Percentiles rank a stretch among this genome's conserved stretches.
Evolutionary conservation across 805 yeast species (phyloP).

Genomic region (Metschnikowia lochheadii): DNA sequence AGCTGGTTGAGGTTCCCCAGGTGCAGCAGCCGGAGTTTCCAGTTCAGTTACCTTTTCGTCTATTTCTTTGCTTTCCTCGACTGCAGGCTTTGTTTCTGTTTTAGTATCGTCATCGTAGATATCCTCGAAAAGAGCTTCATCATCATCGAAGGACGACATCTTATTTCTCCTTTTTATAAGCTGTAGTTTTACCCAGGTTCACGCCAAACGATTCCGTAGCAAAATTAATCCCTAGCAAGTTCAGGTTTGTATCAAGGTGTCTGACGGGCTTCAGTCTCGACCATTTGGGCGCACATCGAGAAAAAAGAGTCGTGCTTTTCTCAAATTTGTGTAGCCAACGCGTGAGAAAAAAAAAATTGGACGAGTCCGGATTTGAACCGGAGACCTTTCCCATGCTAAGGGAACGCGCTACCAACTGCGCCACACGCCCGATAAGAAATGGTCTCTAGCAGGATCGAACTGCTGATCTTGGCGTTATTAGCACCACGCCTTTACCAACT

Average conservation of each 20-base stretch:
- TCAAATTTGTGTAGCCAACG: neutral
- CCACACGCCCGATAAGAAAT: constrained; percentile 61
- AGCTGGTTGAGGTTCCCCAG: neutral
- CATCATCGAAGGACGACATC: constrained; percentile 62
- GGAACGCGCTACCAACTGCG: constrained; percentile 83
- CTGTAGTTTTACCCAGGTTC: neutral
- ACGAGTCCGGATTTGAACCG: constrained; percentile 77
- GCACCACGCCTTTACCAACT: constrained; percentile 54
- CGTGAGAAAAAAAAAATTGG: constrained; percentile 39
- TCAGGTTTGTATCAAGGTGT: neutral
- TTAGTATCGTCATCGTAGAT: constrained; percentile 49
- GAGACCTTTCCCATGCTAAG: constrained; percentile 79
- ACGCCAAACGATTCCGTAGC: neutral
- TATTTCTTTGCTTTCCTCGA: neutral
- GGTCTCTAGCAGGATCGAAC: constrained; percentile 89
- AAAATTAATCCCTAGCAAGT: neutral
- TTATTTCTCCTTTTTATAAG: neutral
- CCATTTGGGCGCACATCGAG: neutral
- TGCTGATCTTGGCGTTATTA: constrained; percentile 67
- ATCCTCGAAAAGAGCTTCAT: constrained; percentile 91
- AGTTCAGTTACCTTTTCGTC: neutral
- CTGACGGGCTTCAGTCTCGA: neutral
- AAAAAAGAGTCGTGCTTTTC: neutral
- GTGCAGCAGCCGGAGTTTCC: neutral
- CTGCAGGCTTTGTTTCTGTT: constrained; percentile 10